A percentile compares a stretch with the other conserved stretches of the same genome.
phyloP scores from a whole-genome alignment of 768 basidiomycete genomes.

The Leccinum arenicola region DNA sequence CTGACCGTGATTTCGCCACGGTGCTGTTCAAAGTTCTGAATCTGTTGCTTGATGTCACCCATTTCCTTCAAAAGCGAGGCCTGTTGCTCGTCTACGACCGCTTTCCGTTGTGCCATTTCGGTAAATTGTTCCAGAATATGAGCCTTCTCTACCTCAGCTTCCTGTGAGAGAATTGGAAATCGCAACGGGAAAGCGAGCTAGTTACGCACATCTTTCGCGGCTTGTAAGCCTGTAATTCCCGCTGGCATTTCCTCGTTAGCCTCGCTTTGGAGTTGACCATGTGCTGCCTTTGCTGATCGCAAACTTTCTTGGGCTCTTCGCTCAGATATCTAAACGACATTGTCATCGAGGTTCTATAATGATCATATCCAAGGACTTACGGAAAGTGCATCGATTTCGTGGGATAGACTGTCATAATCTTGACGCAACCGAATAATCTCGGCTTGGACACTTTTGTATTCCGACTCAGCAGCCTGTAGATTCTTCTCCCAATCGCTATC shows the following conservation, averaged over 20 bases:
- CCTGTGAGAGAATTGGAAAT: constrained; percentile 36
- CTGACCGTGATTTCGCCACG: constrained; percentile 46
- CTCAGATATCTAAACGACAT: constrained; percentile 17
- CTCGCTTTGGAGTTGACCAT: constrained; percentile 50
- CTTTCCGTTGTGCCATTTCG: constrained; percentile 43
- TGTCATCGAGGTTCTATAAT: not conserved
- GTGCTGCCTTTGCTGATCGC: constrained; percentile 34
- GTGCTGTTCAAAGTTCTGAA: constrained; percentile 49
- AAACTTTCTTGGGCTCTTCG: constrained; percentile 22
- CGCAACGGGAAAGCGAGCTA: not conserved
- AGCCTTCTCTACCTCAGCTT: constrained; percentile 51
- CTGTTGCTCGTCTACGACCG: constrained; percentile 46
- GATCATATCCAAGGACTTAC: constrained; percentile 26
- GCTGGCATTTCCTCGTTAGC: constrained; percentile 69
- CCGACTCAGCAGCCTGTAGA: constrained; percentile 37
- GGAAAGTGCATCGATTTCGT: constrained; percentile 31
- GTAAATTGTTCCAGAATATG: constrained; percentile 47
- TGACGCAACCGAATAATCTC: constrained; percentile 28
- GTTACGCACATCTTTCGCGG: constrained; percentile 48
- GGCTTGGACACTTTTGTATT: constrained; percentile 31
- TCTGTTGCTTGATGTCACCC: constrained; percentile 45
- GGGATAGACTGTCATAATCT: constrained; percentile 29
- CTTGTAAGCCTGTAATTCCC: constrained; percentile 54
- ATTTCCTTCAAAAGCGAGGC: constrained; percentile 39
- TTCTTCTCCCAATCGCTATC: constrained; percentile 48